Evolutionary conservation across 495 filamentous ascomycete genomes (phyloP), one percentile per base, ranked within the genome.

Genomic region (Cercophora newfieldiana): DNA sequence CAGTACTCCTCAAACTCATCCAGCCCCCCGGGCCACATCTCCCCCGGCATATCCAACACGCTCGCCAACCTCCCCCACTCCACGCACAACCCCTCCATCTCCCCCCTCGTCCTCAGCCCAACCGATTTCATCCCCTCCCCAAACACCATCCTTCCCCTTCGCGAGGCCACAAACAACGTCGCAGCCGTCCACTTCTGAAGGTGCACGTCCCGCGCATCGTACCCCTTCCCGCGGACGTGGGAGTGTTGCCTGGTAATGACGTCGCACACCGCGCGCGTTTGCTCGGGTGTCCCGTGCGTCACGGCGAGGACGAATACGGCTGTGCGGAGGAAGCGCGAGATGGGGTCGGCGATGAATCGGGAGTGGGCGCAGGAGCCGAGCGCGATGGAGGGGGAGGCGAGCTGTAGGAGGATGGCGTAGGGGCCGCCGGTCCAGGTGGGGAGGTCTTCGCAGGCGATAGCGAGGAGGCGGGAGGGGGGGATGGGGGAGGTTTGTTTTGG

Each of bases 121-220:
- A 55, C 51, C 51, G 51, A n/a, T 22, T 22, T 26, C 16, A 3
- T 30, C 18, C 55, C 19, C 26, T 14, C 4, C n/a, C 55, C 55
- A 58, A 58, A 58, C 14, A 29, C 19, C 55, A 25, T 21, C 55
- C 29, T 7, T 14, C 26, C 25, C 55, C 33, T 58, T 8, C 7
- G 14, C 30, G 51, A 59, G 2, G 54, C 63, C 16, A 66, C 47
- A 31, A 70, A 72, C 22, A 72, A 21, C 5, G 69, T 74, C 7
- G 66, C 69, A 1, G 72, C 72, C 2, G 68, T 66, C 72, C 72
- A 74, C 21, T 69, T 66, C 22, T 74, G 69, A 7, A 72, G 63
- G 22, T 70, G 64, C 10, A 65, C 59, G 63, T 74, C 67, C 5
- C 53, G 56, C 3, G 72, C 72, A 49, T 68, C 48, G 55, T 74